Base-by-base conservation (phyloP, 257 asterid species). In the Solanum chmielewskii region DNA sequence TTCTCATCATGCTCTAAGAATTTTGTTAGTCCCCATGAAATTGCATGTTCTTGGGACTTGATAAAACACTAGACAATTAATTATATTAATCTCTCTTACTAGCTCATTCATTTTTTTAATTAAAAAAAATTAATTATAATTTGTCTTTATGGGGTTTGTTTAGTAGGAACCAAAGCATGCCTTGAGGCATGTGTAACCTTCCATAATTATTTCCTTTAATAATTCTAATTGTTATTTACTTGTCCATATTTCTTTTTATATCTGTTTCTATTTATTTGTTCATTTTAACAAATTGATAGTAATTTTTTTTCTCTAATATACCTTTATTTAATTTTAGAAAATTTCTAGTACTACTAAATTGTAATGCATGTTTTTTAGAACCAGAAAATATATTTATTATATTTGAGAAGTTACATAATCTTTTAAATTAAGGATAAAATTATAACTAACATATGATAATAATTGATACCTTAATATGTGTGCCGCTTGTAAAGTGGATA, bases 21-120 rank as follows among this genome's bases (percentile, higher is more conserved):
- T 45, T 62, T 82, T 84, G 85, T 76, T 89, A 90, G 89, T 89
- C 89, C 91, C 90, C 87, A 66, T 85, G 83, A 82, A 70, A 68
- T 81, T 84, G 83, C 92, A 89, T 88, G 91, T 89, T 89, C 86
- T 13, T 69, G 45, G 90, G 84, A 81, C 29, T 81, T 16, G 85
- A 20, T 49, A 49, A 31, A 16, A 81, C 29, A 49, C 12, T 29
- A 16, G 9, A 49, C 29, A 84, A 84, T 42, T 84, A 42, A 47
- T 23, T 45, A 76, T 29, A 83, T 60, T 60, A 11, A 33, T 69
- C 85, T 75, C 73, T 75, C 45, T 62, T 44, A 15, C 18, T 71
- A 21, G 25, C 66, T 45, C 85, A 37, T 35, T 31, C 39, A 9
- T 87, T 23, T 21, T 5, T 12, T 35, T 59, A 83, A 75, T 78